Conservation (phyloP, 2,329 filamentous ascomycete species). For the Calonectria pseudoreteaudii region DNA sequence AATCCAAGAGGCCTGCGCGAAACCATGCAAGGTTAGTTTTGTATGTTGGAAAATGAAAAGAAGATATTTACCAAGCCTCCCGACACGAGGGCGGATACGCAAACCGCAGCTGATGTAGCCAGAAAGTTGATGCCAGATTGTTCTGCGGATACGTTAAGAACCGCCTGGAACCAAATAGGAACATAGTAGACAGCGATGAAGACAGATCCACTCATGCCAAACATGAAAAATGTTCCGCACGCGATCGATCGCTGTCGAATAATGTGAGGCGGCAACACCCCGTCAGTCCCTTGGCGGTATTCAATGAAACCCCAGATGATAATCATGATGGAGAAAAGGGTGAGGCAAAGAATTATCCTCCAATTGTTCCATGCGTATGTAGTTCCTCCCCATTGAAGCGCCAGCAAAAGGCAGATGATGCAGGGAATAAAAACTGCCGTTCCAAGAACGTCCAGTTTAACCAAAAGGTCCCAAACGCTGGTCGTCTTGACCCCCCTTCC, state of each 20-base stretch:
- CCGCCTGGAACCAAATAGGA: conserved; percentile 3
- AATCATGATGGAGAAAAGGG: not conserved
- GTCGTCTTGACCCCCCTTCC: not conserved
- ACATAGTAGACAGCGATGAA: not conserved
- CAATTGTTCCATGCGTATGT: not conserved
- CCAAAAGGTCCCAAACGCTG: not conserved
- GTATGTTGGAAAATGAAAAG: not conserved
- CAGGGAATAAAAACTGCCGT: not conserved
- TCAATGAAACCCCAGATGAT: not conserved
- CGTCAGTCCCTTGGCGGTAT: not conserved
- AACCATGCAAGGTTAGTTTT: not conserved
- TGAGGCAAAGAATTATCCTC: conserved; percentile 5
- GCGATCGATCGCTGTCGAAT: not conserved
- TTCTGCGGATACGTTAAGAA: not conserved
- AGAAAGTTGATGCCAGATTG: conserved; percentile 4
- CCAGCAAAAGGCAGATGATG: conserved; percentile 11
- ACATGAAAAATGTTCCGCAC: not conserved
- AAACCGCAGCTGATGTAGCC: not conserved
- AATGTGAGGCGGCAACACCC: not conserved
- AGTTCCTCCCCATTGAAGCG: conserved; percentile 12
- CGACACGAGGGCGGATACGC: not conserved
- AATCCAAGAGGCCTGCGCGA: not conserved
- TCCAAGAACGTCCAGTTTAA: not conserved
- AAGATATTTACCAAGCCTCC: conserved; percentile 3
- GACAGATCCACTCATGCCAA: not conserved